Evolutionary conservation across 164 flowering plant genomes (phyloP), one percentile per base, ranked within the genome.

Genomic region (Platanus orientalis): DNA sequence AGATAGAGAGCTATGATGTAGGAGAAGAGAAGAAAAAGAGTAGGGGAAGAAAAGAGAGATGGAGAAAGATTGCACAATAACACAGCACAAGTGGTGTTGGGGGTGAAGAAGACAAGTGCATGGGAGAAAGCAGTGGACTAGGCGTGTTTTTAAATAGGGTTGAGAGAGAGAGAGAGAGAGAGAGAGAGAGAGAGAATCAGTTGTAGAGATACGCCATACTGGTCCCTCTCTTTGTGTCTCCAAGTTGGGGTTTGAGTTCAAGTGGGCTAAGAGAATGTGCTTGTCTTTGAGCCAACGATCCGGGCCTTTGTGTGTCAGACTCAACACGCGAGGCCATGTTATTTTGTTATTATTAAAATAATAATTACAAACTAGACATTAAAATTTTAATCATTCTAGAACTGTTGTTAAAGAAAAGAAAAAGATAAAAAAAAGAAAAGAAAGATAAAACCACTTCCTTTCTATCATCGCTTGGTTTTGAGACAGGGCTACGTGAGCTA

Each of bases 251-350:
- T 57, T 60, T 60, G 62, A 26, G 51, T 42, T 63, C 69, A 69
- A 73, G 73, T 76, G 80, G 73, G 75, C 60, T 66, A 62, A 63
- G 49, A 14, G 66, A 73, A 50, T 64, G 60, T 75, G 76, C 65
- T 71, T 36, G n/a, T 14, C 1, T 44, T 44, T 44, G 49, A 44
- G 49, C 77, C 71, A 63, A 71, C 74, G 58, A 62, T 48, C 56
- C 34, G 79, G 78, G 66, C 73, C 78, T 69, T 34, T 44, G 5
- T 44, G 49, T 44, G 76, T 79, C 80, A 69, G 75, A 53, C 60
- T 62, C 57, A 69, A 55, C 85, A 77, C 78, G 71, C 78, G 67
- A 62, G 67, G 69, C 76, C 81, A 82, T 64, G 80, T 81, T 78
- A 80, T 74, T 67, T 58, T 57, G 40, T 20, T 42, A 49, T n/a